Conservation (phyloP, 805 yeast species). For the Pichia nakasei region DNA sequence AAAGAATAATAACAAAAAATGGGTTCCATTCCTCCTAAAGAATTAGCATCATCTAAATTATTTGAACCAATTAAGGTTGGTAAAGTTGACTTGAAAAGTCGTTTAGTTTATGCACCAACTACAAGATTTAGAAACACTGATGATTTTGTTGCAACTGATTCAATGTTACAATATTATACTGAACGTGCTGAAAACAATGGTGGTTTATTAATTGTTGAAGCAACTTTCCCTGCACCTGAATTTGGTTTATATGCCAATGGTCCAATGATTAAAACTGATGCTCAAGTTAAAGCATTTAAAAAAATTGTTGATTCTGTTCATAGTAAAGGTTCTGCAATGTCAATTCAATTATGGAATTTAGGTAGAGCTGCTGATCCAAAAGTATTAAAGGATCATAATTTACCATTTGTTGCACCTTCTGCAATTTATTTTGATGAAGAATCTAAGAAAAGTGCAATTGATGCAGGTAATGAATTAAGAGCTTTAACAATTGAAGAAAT, state of each 20-base stretch:
- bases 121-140: slow-evolving; percentile 34
- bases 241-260: slow-evolving; percentile 34
- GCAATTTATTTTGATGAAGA: slow-evolving; percentile 32
- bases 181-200: slow-evolving; percentile 50
- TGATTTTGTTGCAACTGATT: slow-evolving; percentile 31
- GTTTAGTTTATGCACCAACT: slow-evolving; percentile 42
- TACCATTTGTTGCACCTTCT: slow-evolving; percentile 30
- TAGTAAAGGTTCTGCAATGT: slow-evolving; percentile 35
- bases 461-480: slow-evolving; percentile 37
- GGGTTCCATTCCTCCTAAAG: neutral
- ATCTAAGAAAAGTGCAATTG: slow-evolving; percentile 27
- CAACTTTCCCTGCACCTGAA: slow-evolving; percentile 38
- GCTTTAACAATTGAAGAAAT: slow-evolving; percentile 34
- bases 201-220: slow-evolving; percentile 52
- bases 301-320: slow-evolving; percentile 42
- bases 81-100: slow-evolving; percentile 26
- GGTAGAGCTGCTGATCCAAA: slow-evolving; percentile 35
- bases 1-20: neutral
- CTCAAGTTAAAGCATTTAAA: slow-evolving; percentile 43
- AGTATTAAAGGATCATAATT: slow-evolving; percentile 28
- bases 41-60: slow-evolving; percentile 4
- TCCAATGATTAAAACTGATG: slow-evolving; percentile 43
- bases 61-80: slow-evolving; percentile 34
- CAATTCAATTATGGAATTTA: slow-evolving; percentile 46
- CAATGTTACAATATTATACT: slow-evolving; percentile 35